Evolutionary conservation across 2,329 filamentous ascomycete genomes (phyloP), one percentile per base, ranked within the genome.

Genomic region (Fusarium haematococcum): DNA sequence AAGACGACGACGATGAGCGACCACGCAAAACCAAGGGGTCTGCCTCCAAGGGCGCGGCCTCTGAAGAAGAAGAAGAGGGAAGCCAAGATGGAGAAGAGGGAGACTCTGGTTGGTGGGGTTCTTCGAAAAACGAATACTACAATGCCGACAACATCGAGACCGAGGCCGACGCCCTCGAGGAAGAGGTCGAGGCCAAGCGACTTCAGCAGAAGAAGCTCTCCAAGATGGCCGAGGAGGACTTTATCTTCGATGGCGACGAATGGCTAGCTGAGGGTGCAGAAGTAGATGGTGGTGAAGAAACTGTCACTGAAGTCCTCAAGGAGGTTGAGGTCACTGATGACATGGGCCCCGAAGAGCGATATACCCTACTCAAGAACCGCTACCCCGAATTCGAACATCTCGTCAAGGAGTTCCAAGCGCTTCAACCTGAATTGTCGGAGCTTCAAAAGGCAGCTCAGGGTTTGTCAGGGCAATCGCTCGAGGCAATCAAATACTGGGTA

Each of bases 361-460:
- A 93, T 73, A 93, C 91, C 79, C 89, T 98, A 18, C 84, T 99
- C 60, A 91, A 92, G 77, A 89, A 91, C 56, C 89, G 94, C 81
- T 98, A 99, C 81, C 97, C 97, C 4, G 97, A 99, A 80, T 97
- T 98, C 75, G 94, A 97, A 71, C 92, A 92, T 66, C 87, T 99
- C 41, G 92, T 94, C 57, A 92, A 93, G 75, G 96, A 98, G 78
- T 93, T 97, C 69, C 81, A 92, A 63, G 85, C 88, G n/a, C 85
- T 98, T 56, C 92, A 95, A 79, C 89, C 92, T 25, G 85, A 90
- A 16, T 83, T 97, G 10, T 85, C 86, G 13, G 84, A 87, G 10
- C 85, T 92, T 54, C 89, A 91, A 58, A 85, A 89, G 59, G 86
- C 88, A 33, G 90, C 91, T 1, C 86, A 90, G 63, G 84, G 84